phyloP scores from a whole-genome alignment of 1,139 yeast genomes.

The Taphrina populina region DNA sequence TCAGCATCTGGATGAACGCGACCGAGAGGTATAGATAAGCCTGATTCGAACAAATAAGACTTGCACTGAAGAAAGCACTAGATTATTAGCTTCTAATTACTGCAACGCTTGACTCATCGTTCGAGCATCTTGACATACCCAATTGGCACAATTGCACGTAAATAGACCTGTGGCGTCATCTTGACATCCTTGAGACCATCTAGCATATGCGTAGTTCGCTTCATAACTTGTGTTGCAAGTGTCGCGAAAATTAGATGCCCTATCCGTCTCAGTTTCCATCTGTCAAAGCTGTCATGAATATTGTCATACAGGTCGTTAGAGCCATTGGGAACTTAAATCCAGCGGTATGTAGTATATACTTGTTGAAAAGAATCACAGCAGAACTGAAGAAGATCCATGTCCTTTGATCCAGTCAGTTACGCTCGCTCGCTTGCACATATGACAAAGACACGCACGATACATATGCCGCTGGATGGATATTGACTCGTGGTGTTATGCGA shows the following conservation, averaged over 20 bases:
- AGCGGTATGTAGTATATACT: slow-evolving; percentile 38
- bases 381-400: slow-evolving; percentile 40
- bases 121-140: no score
- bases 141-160: slow-evolving; percentile 39
- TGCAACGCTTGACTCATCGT: not conserved
- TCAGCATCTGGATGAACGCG: slow-evolving; percentile 41
- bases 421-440: not conserved
- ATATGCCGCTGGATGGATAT: slow-evolving; percentile 15
- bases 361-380: slow-evolving; percentile 40
- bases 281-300: not conserved
- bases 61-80: slow-evolving; percentile 39
- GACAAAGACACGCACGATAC: slow-evolving; percentile 7
- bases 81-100: not conserved
- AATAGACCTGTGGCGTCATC: slow-evolving; percentile 37
- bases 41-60: slow-evolving; percentile 39
- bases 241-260: slow-evolving; percentile 41
- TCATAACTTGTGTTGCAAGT: slow-evolving; percentile 39
- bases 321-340: slow-evolving; percentile 38
- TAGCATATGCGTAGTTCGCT: slow-evolving; percentile 36
- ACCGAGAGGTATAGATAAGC: slow-evolving; percentile 41
- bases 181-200: slow-evolving; percentile 38
- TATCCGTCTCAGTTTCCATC: not conserved
- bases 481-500: slow-evolving; percentile 3
- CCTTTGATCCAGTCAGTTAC: not conserved
- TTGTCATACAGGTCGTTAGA: slow-evolving; percentile 38